These are phyloP conservation scores for Echinochloa phyllopogon DNA, from an alignment of 176 grass and related monocot species.

Conservation along the genomic window DNA sequence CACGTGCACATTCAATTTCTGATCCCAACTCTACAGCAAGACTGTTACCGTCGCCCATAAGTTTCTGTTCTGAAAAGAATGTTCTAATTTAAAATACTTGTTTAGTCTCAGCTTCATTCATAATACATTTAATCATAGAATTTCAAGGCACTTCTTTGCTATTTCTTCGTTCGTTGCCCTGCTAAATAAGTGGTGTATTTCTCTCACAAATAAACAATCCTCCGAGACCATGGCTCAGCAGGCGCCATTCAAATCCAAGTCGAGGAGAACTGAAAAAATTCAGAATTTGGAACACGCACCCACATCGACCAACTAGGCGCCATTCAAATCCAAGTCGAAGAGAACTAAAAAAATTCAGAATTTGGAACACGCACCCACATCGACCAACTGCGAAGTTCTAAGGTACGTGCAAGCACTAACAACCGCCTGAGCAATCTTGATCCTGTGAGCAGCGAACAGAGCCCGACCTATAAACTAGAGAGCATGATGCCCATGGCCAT, in stretches of 20 bases:
- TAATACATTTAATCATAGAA: too few species aligned
- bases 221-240: background rate
- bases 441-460: background rate
- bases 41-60: too few species aligned
- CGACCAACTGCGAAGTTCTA: background rate
- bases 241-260: background rate
- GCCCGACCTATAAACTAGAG: slow-evolving; percentile 3
- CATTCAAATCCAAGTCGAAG: too few species aligned
- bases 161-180: background rate
- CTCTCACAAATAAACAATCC: background rate
- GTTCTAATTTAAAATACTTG: too few species aligned
- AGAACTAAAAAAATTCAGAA: too few species aligned
- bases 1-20: too few species aligned
- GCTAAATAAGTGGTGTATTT: too few species aligned
- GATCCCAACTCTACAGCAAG: too few species aligned
- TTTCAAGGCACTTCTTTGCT: background rate
- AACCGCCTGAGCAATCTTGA: background rate
- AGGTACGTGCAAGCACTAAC: background rate
- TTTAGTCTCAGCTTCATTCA: too few species aligned
- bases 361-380: background rate
- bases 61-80: too few species aligned
- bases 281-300: background rate
- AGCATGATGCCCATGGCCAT: background rate
- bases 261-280: background rate
- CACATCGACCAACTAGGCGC: too few species aligned